Base-by-base conservation (phyloP, 1,139 yeast genomes). In the Candida mesenterica region DNA sequence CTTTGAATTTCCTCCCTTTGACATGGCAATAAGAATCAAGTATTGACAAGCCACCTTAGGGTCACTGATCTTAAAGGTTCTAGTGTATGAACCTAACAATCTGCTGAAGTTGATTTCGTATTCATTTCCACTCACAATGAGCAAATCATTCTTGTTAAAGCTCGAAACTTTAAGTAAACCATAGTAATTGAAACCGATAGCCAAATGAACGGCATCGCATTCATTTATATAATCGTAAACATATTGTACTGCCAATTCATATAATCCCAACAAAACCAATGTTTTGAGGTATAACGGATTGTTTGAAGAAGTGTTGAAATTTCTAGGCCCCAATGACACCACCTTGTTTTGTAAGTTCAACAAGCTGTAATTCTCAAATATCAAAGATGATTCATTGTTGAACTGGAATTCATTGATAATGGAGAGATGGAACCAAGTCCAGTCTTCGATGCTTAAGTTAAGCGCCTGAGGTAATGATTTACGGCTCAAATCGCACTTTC, bases 361-460 rank as follows among this genome's bases (percentile, higher is more conserved):
- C 44, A 92, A 68, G 1, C 82, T 72, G 57, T 88, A 92, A 44
- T 76, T 75, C 49, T 87, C 96, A 55, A 78, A 82, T 7, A 79
- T 68, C 31, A 83, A 75, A 39, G 69, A 75, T 15, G 67, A 58
- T 10, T 61, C 61, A 19, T 57, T 51, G 27, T 46, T 48, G 31
- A 53, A 55, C 27, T 59, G 60, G 33, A 66, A 70, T 49, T 85
- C 94, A 41, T 82, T 78, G 13, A 85, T 77, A 22, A 90, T 69
- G 53, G 82, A 75, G 39, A 92, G 72, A 60, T 92, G 97, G 55
- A 86, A 77, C 99, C 98, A 92, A 37, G 90, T 61, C 98, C 98
- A 92, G 61, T 92, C 98, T 58, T 92, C 98, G 35, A 90, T 77
- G 41, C 95, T 86, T 31, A 81, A 63, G 30, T 90, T 80, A 32